Evolutionary conservation across 306 rosid genomes (phyloP).

Genomic region (Cicer yamashitae): DNA sequence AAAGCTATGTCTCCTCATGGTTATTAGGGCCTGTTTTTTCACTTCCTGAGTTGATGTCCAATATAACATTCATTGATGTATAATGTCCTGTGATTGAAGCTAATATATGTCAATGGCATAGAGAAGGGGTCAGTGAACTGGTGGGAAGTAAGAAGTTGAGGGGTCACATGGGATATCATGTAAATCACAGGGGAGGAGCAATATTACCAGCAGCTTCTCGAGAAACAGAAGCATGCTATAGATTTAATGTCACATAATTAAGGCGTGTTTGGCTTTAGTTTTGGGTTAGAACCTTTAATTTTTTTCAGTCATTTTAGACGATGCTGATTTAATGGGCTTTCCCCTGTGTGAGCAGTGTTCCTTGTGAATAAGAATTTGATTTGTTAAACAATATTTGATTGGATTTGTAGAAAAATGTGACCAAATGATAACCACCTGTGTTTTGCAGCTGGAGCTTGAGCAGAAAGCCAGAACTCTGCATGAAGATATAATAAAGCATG

Average conservation of each 20-base stretch:
- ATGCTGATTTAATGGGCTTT: background rate
- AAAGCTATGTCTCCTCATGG: conserved; percentile 10
- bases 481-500: conserved; percentile 74
- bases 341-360: conserved; percentile 36
- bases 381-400: conserved; percentile 24
- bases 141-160: background rate
- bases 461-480: conserved; percentile 77
- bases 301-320: conserved; percentile 15
- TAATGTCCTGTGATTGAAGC: conserved; percentile 2
- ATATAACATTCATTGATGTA: background rate
- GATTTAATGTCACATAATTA: conserved; percentile 1
- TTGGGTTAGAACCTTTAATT: background rate
- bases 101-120: conserved; percentile 4
- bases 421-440: conserved; percentile 39
- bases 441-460: conserved; percentile 71
- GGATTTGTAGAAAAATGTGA: conserved; percentile 34
- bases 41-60: background rate
- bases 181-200: conserved; percentile 28
- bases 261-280: background rate
- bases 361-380: conserved; percentile 19
- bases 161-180: conserved; percentile 1
- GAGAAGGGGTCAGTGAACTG: background rate
- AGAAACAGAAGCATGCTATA: conserved; percentile 22
- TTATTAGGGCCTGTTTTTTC: conserved; percentile 8
- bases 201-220: conserved; percentile 11